These are phyloP conservation scores for Melampsora larici-populina DNA, from an alignment of 1,284 basidiomycete species.

Conservation along the genomic window DNA sequence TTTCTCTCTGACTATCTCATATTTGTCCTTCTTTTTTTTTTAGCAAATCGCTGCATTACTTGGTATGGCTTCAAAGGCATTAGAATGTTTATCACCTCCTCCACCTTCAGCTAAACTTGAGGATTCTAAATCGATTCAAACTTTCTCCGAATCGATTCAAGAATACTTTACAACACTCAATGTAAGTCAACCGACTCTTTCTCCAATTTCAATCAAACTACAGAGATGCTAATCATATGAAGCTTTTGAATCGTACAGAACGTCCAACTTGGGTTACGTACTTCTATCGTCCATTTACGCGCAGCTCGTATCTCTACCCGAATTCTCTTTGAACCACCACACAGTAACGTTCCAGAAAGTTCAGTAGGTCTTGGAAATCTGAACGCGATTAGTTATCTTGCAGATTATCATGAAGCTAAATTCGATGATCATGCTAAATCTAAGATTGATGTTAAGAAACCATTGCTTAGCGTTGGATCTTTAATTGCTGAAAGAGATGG, in stretches of 20 bases:
- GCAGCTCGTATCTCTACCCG: slow-evolving; percentile 29
- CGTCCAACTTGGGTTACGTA: slow-evolving; percentile 26
- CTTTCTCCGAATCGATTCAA: slow-evolving; percentile 4
- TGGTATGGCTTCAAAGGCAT: not conserved
- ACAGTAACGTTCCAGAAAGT: slow-evolving; percentile 9
- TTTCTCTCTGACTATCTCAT: not conserved
- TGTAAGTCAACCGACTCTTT: not conserved
- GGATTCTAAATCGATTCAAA: not conserved
- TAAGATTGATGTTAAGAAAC: not conserved
- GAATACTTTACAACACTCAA: slow-evolving; percentile 30
- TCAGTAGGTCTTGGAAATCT: slow-evolving; percentile 22
- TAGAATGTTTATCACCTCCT: slow-evolving; percentile 5
- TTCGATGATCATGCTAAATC: not conserved
- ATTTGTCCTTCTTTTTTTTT: not conserved
- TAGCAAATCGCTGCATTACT: slow-evolving; percentile 26
- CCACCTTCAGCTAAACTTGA: not conserved
- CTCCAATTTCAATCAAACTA: not conserved
- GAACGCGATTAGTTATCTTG: not conserved
- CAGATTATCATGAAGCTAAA: not conserved
- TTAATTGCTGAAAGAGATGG: slow-evolving; percentile 22
- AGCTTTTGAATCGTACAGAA: not conserved
- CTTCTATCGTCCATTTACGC: slow-evolving; percentile 24
- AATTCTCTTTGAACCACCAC: slow-evolving; percentile 30
- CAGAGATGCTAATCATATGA: not conserved
- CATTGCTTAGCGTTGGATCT: not conserved